Evolutionary conservation across 2,329 filamentous ascomycete genomes (phyloP).

Genomic region (Paracoccidioides brasiliensis): DNA sequence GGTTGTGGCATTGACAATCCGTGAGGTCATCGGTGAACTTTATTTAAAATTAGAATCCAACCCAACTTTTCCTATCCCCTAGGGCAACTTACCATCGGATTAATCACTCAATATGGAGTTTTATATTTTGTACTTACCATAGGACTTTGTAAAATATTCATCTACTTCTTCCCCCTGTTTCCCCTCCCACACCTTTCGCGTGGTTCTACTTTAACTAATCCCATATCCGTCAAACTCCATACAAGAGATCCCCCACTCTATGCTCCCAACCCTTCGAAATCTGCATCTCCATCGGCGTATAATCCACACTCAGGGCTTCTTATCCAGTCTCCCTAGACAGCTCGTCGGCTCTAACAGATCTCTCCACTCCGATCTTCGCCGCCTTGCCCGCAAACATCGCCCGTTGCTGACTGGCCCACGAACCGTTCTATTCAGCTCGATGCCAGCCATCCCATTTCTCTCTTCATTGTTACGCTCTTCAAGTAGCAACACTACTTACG

Average conservation of each 20-base stretch:
- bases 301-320: neutral
- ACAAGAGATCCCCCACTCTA: neutral
- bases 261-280: neutral
- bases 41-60: too few species aligned
- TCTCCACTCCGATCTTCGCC: neutral
- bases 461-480: conserved; percentile 60
- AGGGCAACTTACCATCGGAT: too few species aligned
- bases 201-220: too few species aligned
- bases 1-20: too few species aligned
- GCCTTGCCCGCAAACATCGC: neutral
- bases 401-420: conserved; percentile 10
- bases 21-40: too few species aligned
- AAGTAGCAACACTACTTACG: conserved; percentile 25
- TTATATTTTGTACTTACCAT: too few species aligned
- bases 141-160: too few species aligned
- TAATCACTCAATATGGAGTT: too few species aligned
- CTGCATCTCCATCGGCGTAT: neutral
- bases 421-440: conserved; percentile 41
- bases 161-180: neutral
- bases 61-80: too few species aligned
- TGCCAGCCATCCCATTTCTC: conserved; percentile 68
- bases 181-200: neutral
- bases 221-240: too few species aligned
- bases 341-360: neutral
- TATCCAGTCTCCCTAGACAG: neutral